These are phyloP conservation scores for Fusarium transvaalense DNA, from an alignment of 2,329 filamentous ascomycete genomes.

Conservation along the genomic window DNA sequence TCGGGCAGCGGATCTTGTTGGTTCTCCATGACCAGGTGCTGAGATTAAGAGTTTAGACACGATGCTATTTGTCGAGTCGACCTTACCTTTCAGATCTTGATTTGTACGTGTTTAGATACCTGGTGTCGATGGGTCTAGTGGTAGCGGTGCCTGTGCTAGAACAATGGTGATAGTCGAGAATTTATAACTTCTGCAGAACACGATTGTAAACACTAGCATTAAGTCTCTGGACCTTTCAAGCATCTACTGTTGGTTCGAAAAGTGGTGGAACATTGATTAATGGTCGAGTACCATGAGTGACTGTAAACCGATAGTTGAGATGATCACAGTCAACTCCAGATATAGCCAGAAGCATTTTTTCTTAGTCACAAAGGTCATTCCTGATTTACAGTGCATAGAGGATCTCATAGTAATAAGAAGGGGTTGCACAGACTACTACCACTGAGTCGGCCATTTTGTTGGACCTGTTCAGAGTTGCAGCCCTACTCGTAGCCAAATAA, in stretches of 20 bases:
- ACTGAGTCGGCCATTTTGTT: not conserved
- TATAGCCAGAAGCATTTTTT: not conserved
- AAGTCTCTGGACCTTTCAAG: not conserved
- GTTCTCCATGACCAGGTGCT: not conserved
- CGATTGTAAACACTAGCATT: not conserved
- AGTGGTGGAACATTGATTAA: not conserved
- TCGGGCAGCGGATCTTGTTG: accelerated
- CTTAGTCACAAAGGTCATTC: not conserved
- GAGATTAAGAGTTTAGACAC: too few species aligned
- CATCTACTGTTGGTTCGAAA: not conserved
- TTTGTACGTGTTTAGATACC: not conserved
- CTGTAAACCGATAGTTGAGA: not conserved
- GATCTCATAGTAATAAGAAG: not conserved
- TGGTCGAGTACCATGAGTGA: not conserved
- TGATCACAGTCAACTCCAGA: not conserved
- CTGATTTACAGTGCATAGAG: not conserved
- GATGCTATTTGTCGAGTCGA: not conserved
- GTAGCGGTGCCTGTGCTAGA: too few species aligned
- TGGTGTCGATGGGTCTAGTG: not conserved
- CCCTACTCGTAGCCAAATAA: not conserved
- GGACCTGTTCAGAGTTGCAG: not conserved
- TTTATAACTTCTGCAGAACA: not conserved
- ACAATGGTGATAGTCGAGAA: not conserved
- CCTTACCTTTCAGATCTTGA: accelerated
- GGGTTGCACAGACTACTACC: not conserved